phyloP scores from a whole-genome alignment of 2,329 filamentous ascomycete species.

The Graphiopsis chlorocephala region DNA sequence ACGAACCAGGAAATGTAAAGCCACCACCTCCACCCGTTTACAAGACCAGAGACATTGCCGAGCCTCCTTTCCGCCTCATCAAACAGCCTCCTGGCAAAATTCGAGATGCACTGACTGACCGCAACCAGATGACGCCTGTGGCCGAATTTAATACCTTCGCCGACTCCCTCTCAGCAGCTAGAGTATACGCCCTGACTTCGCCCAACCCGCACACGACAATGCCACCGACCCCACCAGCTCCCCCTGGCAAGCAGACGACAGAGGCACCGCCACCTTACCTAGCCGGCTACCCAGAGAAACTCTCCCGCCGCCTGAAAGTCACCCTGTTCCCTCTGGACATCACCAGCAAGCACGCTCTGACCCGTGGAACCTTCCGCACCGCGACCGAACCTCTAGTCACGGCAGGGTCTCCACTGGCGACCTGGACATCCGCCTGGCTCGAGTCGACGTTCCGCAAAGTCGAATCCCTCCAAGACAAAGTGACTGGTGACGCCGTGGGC shows the following conservation, averaged over 20 bases:
- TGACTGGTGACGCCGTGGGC: conserved; percentile 36
- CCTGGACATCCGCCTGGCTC: conserved; percentile 47
- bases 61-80: conserved; percentile 39
- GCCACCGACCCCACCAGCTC: conserved; percentile 59
- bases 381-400: conserved; percentile 28
- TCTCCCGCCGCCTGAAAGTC: conserved; percentile 43
- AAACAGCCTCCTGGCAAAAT: conserved; percentile 29
- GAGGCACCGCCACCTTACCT: conserved; percentile 33
- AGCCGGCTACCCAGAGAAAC: conserved; percentile 40
- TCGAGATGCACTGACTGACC: conserved; percentile 26
- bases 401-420: conserved; percentile 42
- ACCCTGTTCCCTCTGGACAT: conserved; percentile 51
- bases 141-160: conserved; percentile 97
- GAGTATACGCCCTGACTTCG: conserved; percentile 50
- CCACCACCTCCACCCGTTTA: conserved; percentile 18
- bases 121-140: conserved; percentile 62
- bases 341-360: conserved; percentile 44
- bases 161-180: conserved; percentile 56
- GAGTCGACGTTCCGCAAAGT: conserved; percentile 47
- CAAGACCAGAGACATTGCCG: conserved; percentile 15
- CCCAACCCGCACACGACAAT: conserved; percentile 71
- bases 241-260: conserved; percentile 28
- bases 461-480: conserved; percentile 37
- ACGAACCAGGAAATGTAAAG: conserved; percentile 69
- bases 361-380: conserved; percentile 38